phyloP scores from a whole-genome alignment of 305 asterid genomes.

The Euphrasia arctica region DNA sequence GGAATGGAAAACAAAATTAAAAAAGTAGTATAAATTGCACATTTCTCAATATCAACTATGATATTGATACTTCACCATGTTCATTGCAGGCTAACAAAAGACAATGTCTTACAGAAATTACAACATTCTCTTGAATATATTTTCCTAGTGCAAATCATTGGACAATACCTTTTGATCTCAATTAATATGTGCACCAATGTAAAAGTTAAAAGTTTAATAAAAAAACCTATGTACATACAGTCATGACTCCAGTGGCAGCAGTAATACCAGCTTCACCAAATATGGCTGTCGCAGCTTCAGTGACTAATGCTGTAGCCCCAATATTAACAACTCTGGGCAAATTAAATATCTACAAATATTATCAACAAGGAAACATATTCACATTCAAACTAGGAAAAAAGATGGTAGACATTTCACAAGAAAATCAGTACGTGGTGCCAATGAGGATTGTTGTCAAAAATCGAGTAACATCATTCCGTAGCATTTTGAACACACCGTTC shows the following conservation, averaged over 20 bases:
- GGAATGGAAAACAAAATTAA: background rate
- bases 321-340: conserved; percentile 92
- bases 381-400: conserved; percentile 37
- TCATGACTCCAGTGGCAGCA: conserved; percentile 99
- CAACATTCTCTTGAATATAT: conserved; percentile 14
- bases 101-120: conserved; percentile 14
- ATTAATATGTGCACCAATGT: background rate
- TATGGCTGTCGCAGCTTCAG: conserved; percentile 92
- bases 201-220: conserved; percentile 1
- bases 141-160: conserved; percentile 12
- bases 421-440: conserved; percentile 91
- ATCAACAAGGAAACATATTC: conserved; percentile 38
- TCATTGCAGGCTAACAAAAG: background rate
- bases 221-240: conserved; percentile 43
- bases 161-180: background rate
- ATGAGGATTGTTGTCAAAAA: conserved; percentile 96
- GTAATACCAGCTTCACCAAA: conserved; percentile 98
- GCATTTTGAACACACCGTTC: conserved; percentile 88
- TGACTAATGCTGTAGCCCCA: conserved; percentile 95
- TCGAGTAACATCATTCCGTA: conserved; percentile 89
- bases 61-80: conserved; percentile 9
- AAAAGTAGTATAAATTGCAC: background rate
- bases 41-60: conserved; percentile 6
- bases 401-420: conserved; percentile 24
- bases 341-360: conserved; percentile 41